phyloP scores from a whole-genome alignment of 2,329 filamentous ascomycete genomes.

The Pseudogymnoascus sp. region DNA sequence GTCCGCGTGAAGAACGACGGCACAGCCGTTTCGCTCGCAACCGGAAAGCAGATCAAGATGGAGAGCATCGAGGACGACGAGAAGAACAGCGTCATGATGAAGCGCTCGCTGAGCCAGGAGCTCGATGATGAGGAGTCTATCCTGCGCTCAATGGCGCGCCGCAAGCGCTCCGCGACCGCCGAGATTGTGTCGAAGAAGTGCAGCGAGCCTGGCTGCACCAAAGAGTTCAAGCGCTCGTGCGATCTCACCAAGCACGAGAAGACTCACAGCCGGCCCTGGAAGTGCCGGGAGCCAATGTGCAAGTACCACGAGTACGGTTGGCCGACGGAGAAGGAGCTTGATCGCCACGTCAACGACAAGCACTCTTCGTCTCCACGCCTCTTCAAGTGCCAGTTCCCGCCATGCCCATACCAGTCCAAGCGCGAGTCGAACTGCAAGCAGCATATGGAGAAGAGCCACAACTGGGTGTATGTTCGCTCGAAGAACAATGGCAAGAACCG shows the following conservation, averaged over 20 bases:
- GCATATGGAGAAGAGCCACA: conserved; percentile 96
- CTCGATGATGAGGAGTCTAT: conserved; percentile 74
- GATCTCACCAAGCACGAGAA: conserved; percentile 98
- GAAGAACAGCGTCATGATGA: conserved; percentile 45
- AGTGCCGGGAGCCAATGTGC: conserved; percentile 75
- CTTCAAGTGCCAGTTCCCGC: conserved; percentile 74
- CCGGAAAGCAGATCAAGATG: conserved; percentile 57
- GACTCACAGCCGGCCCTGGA: conserved; percentile 93
- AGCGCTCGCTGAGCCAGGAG: conserved; percentile 61
- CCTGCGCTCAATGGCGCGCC: conserved; percentile 86
- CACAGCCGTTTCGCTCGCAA: conserved; percentile 69
- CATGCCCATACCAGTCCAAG: conserved; percentile 91
- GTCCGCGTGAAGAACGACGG: conserved; percentile 75
- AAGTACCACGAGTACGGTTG: conserved; percentile 86
- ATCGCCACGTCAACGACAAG: conserved; percentile 93
- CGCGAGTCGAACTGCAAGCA: conserved; percentile 96
- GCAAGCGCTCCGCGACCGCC: conserved; percentile 87
- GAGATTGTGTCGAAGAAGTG: conserved; percentile 75
- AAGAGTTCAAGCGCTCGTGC: conserved; percentile 94
- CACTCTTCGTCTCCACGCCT: conserved; percentile 73
- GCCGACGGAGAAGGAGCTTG: conserved; percentile 96
- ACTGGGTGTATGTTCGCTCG: conserved; percentile 82
- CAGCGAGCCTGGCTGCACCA: conserved; percentile 67
- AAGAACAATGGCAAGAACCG: conserved; percentile 77
- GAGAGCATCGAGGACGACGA: conserved; percentile 42